Conservation (phyloP, 2,329 filamentous ascomycete genomes). For the Hysterium pulicare region DNA sequence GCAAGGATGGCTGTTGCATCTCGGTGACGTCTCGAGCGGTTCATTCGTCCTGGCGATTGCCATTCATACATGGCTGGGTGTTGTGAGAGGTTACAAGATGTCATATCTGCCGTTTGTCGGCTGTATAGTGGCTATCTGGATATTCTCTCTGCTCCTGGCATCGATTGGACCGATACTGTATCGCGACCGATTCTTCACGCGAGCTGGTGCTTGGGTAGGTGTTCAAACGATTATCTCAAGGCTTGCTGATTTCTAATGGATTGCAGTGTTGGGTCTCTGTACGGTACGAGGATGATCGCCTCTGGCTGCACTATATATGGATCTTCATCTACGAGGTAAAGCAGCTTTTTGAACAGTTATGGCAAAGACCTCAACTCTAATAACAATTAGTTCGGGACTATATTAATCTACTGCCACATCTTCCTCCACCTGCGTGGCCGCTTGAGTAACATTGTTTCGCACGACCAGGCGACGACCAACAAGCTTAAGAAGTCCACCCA, state of each 20-base stretch:
- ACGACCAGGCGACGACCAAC: slow-evolving; percentile 21
- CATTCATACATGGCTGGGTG: slow-evolving; percentile 51
- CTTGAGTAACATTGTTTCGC: slow-evolving; percentile 37
- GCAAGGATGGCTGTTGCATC: slow-evolving; percentile 51
- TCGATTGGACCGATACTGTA: slow-evolving; percentile 45
- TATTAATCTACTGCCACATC: slow-evolving; percentile 48
- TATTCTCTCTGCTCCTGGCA: slow-evolving; percentile 44
- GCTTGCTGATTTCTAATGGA: slow-evolving; percentile 10
- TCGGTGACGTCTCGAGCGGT: slow-evolving; percentile 52
- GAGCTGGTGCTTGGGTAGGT: slow-evolving; percentile 52
- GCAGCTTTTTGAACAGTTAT: no score
- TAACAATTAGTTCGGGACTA: slow-evolving; percentile 50
- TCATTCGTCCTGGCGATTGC: slow-evolving; percentile 54
- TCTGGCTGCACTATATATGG: slow-evolving; percentile 54
- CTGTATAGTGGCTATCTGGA: slow-evolving; percentile 46
- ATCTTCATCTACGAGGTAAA: slow-evolving; percentile 54
- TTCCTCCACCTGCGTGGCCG: slow-evolving; percentile 48
- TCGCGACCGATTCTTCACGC: slow-evolving; percentile 43
- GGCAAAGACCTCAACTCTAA: no score
- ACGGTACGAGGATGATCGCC: slow-evolving; percentile 42
- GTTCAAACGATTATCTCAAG: background rate
- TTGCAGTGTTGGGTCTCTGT: slow-evolving; percentile 51
- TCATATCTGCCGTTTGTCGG: slow-evolving; percentile 44
- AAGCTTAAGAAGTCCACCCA: slow-evolving; percentile 43
- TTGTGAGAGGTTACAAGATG: slow-evolving; percentile 47